A percentile compares a stretch with the other conserved stretches of the same genome.
Evolutionary conservation across 2,329 filamentous ascomycete species (phyloP).

Genomic region (Colletotrichum tanaceti): DNA sequence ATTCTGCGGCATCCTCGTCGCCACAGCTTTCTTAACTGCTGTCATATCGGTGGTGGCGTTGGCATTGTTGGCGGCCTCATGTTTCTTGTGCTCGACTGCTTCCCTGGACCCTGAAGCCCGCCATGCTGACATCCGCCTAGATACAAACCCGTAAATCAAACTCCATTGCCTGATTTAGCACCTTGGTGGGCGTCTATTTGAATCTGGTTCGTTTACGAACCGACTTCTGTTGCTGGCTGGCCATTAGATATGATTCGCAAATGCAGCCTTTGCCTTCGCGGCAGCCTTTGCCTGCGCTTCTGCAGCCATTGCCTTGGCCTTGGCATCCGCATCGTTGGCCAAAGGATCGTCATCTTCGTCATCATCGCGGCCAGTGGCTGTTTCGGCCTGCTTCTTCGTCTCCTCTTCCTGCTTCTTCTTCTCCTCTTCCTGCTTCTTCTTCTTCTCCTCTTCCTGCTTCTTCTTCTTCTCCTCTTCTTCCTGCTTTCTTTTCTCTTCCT

Average conservation of each 20-base stretch:
- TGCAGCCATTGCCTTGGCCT: conserved; percentile 27
- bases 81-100: background rate
- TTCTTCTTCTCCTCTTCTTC: conserved; percentile 28
- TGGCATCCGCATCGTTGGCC: conserved; percentile 27
- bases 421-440: conserved; percentile 14
- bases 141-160: background rate
- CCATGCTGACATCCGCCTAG: background rate
- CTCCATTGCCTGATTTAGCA: background rate
- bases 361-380: conserved; percentile 8
- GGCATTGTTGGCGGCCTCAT: background rate
- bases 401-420: background rate
- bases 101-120: background rate
- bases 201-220: background rate
- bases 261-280: conserved; percentile 2
- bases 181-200: background rate
- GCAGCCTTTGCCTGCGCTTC: conserved; percentile 10
- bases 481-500: conserved; percentile 6
- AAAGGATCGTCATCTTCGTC: conserved; percentile 10
- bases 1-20: background rate
- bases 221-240: no score
- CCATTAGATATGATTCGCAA: background rate
- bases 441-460: conserved; percentile 8
- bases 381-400: conserved; percentile 6
- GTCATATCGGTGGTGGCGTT: background rate
- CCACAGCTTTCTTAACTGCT: conserved; percentile 7